phyloP scores from a whole-genome alignment of 192 early-diverging fungal genomes.

The Podila verticillata region DNA sequence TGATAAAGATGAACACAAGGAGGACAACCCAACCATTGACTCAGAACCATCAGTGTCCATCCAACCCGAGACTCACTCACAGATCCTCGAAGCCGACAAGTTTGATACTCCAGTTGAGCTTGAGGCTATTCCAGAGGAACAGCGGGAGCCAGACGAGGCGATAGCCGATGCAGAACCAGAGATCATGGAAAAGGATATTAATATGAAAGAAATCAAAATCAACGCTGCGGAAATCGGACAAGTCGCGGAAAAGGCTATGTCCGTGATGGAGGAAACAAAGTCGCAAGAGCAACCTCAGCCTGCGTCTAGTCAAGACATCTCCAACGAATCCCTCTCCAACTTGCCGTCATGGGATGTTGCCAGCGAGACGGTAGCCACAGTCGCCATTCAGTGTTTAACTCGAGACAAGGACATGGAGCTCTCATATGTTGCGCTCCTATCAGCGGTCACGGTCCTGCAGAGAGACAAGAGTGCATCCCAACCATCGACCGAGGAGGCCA shows the following conservation, averaged over 20 bases:
- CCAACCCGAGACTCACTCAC: too few species aligned
- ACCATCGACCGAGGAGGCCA: slow-evolving; percentile 2
- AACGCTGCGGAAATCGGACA: too few species aligned
- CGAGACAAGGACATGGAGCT: slow-evolving; percentile 41
- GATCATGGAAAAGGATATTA: background rate
- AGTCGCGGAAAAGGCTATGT: too few species aligned
- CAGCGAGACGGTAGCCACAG: slow-evolving; percentile 28
- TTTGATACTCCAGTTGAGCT: background rate
- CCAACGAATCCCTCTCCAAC: background rate
- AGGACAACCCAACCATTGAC: too few species aligned
- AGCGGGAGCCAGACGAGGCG: background rate
- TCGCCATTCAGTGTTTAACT: slow-evolving; percentile 25
- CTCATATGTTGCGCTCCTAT: slow-evolving; percentile 43
- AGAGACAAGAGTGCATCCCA: slow-evolving; percentile 14
- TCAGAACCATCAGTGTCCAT: too few species aligned
- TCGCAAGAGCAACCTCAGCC: background rate
- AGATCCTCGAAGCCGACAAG: background rate
- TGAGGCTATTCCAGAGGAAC: background rate
- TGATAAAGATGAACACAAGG: too few species aligned
- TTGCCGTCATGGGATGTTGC: slow-evolving; percentile 40
- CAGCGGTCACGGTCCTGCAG: slow-evolving; percentile 37
- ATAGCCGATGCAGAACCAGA: background rate
- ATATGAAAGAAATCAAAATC: too few species aligned
- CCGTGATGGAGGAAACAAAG: background rate
- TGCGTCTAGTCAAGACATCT: background rate